Percentiles rank a stretch among this genome's conserved stretches.
Conservation (phyloP, 805 yeast genomes). For the Jamesozyma lodderae region DNA sequence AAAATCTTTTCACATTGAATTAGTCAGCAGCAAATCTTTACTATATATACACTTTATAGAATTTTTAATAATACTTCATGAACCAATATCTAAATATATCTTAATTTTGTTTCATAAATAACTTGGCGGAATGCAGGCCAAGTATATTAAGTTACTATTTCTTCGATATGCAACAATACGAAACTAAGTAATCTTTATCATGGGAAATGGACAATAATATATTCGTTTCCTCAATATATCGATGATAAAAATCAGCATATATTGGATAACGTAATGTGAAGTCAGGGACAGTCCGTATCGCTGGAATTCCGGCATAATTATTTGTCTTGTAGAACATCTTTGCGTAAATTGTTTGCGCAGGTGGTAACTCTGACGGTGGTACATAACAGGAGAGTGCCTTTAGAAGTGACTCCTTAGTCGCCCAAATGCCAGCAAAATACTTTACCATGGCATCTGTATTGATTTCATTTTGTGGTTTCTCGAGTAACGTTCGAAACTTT, state of each 20-base stretch:
- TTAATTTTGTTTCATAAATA: no score
- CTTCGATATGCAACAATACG: slow-evolving; percentile 9
- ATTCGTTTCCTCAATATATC: slow-evolving; percentile 8
- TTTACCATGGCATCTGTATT: background rate
- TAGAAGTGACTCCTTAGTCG: slow-evolving; percentile 23
- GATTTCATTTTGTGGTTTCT: background rate
- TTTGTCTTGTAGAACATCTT: slow-evolving; percentile 18
- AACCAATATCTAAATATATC: no score
- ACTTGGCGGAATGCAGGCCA: no score
- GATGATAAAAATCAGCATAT: slow-evolving; percentile 9
- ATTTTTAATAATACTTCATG: no score
- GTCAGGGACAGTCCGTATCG: slow-evolving; percentile 8
- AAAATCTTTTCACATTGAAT: no score
- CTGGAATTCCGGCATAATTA: slow-evolving; percentile 12
- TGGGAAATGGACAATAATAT: slow-evolving; percentile 24
- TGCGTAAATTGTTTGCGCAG: slow-evolving; percentile 25
- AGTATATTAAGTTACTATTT: background rate
- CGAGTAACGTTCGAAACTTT: slow-evolving; percentile 4
- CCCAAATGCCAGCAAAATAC: slow-evolving; percentile 28
- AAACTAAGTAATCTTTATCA: slow-evolving; percentile 23
- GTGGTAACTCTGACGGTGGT: slow-evolving; percentile 14
- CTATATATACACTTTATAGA: no score
- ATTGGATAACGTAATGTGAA: slow-evolving; percentile 3
- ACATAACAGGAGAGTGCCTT: slow-evolving; percentile 17
- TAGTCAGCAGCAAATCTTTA: no score